These are phyloP conservation scores for Prunella vulgaris DNA, from an alignment of 257 asterid species.

Conservation along the genomic window DNA sequence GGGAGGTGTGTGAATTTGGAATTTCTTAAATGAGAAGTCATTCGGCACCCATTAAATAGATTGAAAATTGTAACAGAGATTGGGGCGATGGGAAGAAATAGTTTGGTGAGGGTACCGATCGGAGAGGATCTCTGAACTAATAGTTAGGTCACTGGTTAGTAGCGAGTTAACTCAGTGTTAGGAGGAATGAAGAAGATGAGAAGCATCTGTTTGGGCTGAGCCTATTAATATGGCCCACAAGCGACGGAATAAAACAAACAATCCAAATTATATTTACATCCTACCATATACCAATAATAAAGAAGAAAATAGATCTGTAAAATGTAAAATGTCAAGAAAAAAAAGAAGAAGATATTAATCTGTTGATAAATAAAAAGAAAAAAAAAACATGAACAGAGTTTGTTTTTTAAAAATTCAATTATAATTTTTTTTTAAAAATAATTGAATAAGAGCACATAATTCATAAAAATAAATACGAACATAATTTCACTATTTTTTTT, in stretches of 20 bases:
- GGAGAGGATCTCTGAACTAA: neutral
- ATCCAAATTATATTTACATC: too few species aligned
- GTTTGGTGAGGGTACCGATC: neutral
- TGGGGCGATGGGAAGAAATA: neutral
- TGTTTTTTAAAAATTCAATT: too few species aligned
- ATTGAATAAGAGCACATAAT: too few species aligned
- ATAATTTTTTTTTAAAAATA: too few species aligned
- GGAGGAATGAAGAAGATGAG: neutral
- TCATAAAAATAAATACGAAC: too few species aligned
- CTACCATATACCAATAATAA: too few species aligned
- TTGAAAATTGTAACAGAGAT: neutral
- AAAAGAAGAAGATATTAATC: too few species aligned
- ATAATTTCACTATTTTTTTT: too few species aligned
- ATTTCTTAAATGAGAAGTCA: conserved; percentile 33
- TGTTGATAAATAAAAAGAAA: too few species aligned
- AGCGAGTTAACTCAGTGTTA: neutral
- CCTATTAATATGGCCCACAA: neutral
- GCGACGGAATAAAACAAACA: neutral
- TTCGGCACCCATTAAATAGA: conserved; percentile 31
- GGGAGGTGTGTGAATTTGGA: conserved; percentile 1
- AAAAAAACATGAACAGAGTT: too few species aligned
- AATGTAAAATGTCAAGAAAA: too few species aligned
- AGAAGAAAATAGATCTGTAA: too few species aligned
- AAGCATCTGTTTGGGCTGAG: neutral
- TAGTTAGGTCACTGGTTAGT: neutral